Base-by-base conservation (phyloP, 202 grass and related monocot genomes). In the Dendrocalamus latiflorus region DNA sequence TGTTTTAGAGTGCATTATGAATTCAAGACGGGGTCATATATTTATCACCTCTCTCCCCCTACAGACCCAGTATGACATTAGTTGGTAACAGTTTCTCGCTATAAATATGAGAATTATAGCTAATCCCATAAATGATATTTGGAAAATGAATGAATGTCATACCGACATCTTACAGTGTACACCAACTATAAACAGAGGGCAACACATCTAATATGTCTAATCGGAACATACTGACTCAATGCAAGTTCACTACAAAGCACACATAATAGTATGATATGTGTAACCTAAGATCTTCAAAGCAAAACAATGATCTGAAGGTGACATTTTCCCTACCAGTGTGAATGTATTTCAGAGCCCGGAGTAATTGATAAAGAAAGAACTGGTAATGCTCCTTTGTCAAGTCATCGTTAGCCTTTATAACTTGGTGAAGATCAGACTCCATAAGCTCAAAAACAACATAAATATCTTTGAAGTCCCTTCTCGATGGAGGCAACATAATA, bases 371-470 rank as follows among this genome's bases (percentile, higher is more conserved):
- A 41, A 99, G 85, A 90, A 99, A 99, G 77, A 99, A 99, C 62
- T 99, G 96, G 73, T 95, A 99, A 81, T 99, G 96, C 68, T 99
- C 96, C 89, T 95, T 99, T 0, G 96, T 99, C 57, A 99, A 84
- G 80, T 99, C 96, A 84, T 99, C 96, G 73, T 99, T 99, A 36
- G 93, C 96, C 87, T 99, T 99, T 82, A 99, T 99, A 88, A 99
- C 96, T 88, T 99, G 96, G 83, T 99, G 96, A 87, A 99, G 86
- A 89, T 99, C 96, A 4, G 93, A 95, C 75, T 98, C 95, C 95
- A 98, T 98, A 25, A 98, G 92, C 84, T 98, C 95, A 75, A 98
- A 95, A 78, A 98, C 93, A 54, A 98, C 95, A 93, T 90, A 98
- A 76, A 98, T 98, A 86, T 98, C 95, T 83, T 95, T 98, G 83